Evolutionary conservation across 2,329 filamentous ascomycete genomes (phyloP).

Genomic region (Gnomoniopsis sp.): DNA sequence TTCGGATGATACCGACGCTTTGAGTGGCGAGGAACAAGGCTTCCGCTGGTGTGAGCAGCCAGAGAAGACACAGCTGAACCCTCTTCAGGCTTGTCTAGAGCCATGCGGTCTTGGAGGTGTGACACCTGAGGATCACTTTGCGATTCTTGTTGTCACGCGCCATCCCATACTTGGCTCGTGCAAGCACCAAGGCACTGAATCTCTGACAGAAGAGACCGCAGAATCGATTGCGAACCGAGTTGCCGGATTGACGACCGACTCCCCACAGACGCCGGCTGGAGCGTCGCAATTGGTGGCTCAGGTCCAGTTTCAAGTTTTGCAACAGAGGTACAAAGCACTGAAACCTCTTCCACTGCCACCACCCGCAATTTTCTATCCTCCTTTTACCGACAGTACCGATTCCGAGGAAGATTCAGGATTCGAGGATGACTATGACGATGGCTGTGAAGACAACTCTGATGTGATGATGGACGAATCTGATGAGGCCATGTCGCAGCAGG

Average conservation of each 20-base stretch:
- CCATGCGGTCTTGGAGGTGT: conserved; percentile 59
- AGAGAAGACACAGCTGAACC: conserved; percentile 35
- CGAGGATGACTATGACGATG: conserved; percentile 28
- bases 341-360: conserved; percentile 49
- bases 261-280: conserved; percentile 23
- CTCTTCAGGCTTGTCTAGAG: conserved; percentile 51
- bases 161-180: conserved; percentile 31
- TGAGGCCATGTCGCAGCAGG: conserved; percentile 30
- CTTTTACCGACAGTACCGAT: conserved; percentile 39
- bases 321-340: conserved; percentile 38
- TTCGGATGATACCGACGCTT: conserved; percentile 29
- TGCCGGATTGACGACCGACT: conserved; percentile 38
- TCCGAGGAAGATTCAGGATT: conserved; percentile 19
- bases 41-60: conserved; percentile 43
- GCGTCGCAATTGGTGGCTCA: conserved; percentile 3
- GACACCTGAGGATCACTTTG: conserved; percentile 62
- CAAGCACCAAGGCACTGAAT: background rate
- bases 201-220: conserved; percentile 28
- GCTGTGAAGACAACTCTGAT: conserved; percentile 29
- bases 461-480: conserved; percentile 25
- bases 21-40: conserved; percentile 39
- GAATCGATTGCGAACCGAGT: conserved; percentile 40
- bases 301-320: conserved; percentile 45
- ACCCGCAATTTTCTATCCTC: conserved; percentile 48
- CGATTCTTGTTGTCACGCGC: conserved; percentile 50